phyloP scores from a whole-genome alignment of 257 asterid genomes.

The Fraxinus quadrangulata region DNA sequence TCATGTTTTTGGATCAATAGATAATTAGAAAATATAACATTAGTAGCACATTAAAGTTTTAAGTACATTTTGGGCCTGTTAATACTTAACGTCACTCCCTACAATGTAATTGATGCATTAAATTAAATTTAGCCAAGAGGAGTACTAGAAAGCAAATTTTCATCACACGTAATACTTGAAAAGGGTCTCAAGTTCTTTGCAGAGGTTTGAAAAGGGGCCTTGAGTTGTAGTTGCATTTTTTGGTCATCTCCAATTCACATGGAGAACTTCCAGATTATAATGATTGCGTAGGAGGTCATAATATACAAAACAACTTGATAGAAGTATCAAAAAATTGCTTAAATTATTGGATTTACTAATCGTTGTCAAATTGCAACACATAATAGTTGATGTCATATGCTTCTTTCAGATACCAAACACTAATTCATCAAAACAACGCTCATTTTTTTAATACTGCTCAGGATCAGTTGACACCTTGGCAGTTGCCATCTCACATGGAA shows the following conservation, averaged over 20 bases:
- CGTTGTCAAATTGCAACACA: slow-evolving; percentile 6
- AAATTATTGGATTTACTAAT: not conserved
- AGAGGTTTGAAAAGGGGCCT: not conserved
- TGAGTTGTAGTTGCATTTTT: not conserved
- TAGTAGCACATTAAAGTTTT: slow-evolving; percentile 6
- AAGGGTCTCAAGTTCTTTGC: not conserved
- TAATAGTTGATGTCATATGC: not conserved
- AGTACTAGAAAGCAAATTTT: not conserved
- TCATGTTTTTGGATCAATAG: slow-evolving; percentile 18
- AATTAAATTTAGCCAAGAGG: not conserved
- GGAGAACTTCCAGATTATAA: not conserved
- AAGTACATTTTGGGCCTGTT: not conserved
- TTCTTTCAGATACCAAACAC: not conserved
- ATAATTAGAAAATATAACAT: slow-evolving; percentile 26
- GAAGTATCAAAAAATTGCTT: not conserved
- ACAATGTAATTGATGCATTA: not conserved
- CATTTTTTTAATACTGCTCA: not conserved
- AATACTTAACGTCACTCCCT: not conserved
- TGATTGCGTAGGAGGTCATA: not conserved
- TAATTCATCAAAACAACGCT: not conserved
- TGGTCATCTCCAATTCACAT: not conserved
- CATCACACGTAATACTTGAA: not conserved
- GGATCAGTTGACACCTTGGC: not conserved
- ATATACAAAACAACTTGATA: not conserved
- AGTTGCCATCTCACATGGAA: slow-evolving; percentile 8